A percentile compares a stretch with the other conserved stretches of the same genome.
phyloP scores from a whole-genome alignment of 495 filamentous ascomycete species.

The Penicillium soppii region DNA sequence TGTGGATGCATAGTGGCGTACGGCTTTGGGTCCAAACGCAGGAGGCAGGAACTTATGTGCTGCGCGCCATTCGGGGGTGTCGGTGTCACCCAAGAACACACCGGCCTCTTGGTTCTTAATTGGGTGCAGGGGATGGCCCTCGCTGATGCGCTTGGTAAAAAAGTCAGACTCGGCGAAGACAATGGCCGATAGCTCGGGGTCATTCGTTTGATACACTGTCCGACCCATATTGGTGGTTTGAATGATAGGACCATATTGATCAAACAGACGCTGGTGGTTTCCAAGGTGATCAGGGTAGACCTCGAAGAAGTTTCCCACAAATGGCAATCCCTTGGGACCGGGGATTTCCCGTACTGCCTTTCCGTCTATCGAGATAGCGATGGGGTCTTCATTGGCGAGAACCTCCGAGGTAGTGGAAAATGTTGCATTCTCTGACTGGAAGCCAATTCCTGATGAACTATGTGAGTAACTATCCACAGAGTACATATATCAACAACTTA shows the following conservation, averaged over 20 bases:
- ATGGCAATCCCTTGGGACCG: conserved; percentile 47
- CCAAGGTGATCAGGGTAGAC: conserved; percentile 58
- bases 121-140: conserved; percentile 46
- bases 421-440: conserved; percentile 27
- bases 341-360: conserved; percentile 40
- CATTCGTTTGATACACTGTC: conserved; percentile 50
- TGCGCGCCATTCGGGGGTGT: conserved; percentile 43
- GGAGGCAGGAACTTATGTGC: conserved; percentile 59
- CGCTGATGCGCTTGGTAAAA: conserved; percentile 53
- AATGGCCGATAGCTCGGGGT: conserved; percentile 41
- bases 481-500: neutral
- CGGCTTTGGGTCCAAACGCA: conserved; percentile 51
- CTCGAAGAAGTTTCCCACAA: conserved; percentile 53
- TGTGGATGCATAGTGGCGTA: conserved; percentile 53
- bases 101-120: conserved; percentile 46
- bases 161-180: conserved; percentile 46
- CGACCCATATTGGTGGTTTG: conserved; percentile 55
- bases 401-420: conserved; percentile 31
- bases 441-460: conserved; percentile 36
- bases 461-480: neutral
- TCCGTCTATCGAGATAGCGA: conserved; percentile 47
- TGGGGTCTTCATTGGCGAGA: conserved; percentile 19
- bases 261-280: conserved; percentile 57
- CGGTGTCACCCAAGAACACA: conserved; percentile 54
- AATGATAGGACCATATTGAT: conserved; percentile 51